These are phyloP conservation scores for Xylariaceae sp. DNA, from an alignment of 2,329 filamentous ascomycete species.

Conservation along the genomic window DNA sequence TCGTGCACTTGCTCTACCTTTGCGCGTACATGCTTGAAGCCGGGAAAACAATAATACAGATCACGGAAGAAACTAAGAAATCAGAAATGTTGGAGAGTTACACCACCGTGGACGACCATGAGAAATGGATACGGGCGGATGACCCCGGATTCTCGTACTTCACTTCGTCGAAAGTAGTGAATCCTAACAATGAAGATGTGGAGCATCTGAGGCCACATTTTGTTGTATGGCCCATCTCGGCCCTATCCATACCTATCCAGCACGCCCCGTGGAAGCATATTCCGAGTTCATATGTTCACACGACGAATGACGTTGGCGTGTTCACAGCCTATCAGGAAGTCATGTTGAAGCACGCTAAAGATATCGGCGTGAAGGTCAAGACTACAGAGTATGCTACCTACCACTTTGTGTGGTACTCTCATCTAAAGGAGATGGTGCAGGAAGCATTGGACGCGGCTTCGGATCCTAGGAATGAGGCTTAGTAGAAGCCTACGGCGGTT, in stretches of 20 bases:
- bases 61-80: neutral
- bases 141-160: neutral
- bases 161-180: neutral
- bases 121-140: neutral
- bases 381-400: neutral
- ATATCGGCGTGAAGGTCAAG: neutral
- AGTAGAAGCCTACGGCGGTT: neutral
- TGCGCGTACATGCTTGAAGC: conserved; percentile 3
- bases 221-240: neutral
- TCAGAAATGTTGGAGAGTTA: neutral
- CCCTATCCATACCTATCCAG: neutral
- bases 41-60: neutral
- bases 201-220: neutral
- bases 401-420: neutral
- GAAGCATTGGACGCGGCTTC: neutral
- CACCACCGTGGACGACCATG: neutral
- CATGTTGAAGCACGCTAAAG: neutral
- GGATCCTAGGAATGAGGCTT: neutral
- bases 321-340: neutral
- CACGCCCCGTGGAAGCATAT: neutral
- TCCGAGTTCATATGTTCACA: neutral
- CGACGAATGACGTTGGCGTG: neutral
- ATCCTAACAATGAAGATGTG: neutral
- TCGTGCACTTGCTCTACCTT: conserved; percentile 4
- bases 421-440: neutral